Evolutionary conservation across 352 stramenopile genomes (phyloP).

Genomic region (Saprolegnia parasitica): DNA sequence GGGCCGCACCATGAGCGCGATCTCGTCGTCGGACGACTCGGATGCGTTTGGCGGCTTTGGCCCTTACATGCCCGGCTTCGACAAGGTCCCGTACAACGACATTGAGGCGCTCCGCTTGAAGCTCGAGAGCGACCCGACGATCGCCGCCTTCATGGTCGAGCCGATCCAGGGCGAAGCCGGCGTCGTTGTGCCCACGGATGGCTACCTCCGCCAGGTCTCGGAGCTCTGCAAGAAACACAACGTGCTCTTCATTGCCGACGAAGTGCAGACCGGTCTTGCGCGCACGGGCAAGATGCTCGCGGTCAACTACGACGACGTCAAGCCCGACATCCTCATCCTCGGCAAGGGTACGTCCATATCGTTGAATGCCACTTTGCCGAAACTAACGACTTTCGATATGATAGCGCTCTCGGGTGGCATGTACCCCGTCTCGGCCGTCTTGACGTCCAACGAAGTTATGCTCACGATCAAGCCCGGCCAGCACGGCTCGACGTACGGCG

Average conservation of each 20-base stretch:
- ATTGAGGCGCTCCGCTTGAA: conserved; percentile 74
- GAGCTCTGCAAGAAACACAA: conserved; percentile 97
- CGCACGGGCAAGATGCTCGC: conserved; percentile 96
- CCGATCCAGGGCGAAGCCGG: conserved; percentile 99
- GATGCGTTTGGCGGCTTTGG: conserved; percentile 89
- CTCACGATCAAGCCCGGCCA: conserved; percentile 96
- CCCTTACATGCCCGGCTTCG: conserved; percentile 98
- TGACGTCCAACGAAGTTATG: conserved; percentile 97
- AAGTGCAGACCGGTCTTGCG: conserved; percentile 97
- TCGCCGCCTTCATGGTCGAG: conserved; percentile 99
- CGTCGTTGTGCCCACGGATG: conserved; percentile 96
- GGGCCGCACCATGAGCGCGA: conserved; percentile 96
- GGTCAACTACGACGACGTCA: conserved; percentile 93
- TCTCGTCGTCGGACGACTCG: conserved; percentile 92
- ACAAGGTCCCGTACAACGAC: conserved; percentile 91
- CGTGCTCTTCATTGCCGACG: conserved; percentile 98
- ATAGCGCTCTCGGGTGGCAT: conserved; percentile 94
- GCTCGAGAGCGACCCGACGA: conserved; percentile 84
- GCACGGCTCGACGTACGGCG: conserved; percentile 96
- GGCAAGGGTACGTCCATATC: conserved; percentile 68
- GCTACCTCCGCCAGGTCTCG: conserved; percentile 90
- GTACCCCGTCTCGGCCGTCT: conserved; percentile 96
- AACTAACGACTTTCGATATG: not conserved
- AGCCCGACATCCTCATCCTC: conserved; percentile 98
- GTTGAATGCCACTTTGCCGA: conserved; percentile 34